phyloP scores from a whole-genome alignment of 805 yeast species.

The Debaryomyces castellii region DNA sequence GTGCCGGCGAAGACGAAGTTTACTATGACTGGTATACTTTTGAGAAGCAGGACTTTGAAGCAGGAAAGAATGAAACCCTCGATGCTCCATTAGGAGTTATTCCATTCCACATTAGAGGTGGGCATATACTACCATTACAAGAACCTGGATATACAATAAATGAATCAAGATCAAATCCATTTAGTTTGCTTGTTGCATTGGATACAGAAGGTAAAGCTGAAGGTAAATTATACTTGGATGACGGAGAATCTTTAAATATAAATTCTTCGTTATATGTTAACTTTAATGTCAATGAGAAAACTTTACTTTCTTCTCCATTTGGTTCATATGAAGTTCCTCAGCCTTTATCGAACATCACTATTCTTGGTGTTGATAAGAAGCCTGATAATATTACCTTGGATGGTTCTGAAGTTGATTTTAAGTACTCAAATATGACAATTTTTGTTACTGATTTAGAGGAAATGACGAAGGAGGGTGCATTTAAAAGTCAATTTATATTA shows the following conservation, averaged over 20 bases:
- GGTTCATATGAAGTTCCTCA: constrained; percentile 16
- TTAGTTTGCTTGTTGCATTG: constrained; percentile 21
- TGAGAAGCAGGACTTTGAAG: constrained; percentile 12
- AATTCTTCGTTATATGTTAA: constrained; percentile 15
- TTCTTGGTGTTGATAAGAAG: constrained; percentile 16
- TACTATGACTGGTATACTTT: constrained; percentile 26
- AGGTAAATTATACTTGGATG: constrained; percentile 22
- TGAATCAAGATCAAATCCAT: constrained; percentile 20
- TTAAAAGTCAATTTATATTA: constrained; percentile 13
- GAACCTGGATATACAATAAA: constrained; percentile 22
- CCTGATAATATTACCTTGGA: constrained; percentile 16
- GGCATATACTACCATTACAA: constrained; percentile 20
- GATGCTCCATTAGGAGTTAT: constrained; percentile 25
- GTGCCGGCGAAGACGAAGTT: constrained; percentile 15
- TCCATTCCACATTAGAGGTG: constrained; percentile 23
- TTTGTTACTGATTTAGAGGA: constrained; percentile 15
- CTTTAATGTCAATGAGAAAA: constrained; percentile 11
- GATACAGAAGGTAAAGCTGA: constrained; percentile 14
- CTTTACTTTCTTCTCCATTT: constrained; percentile 9
- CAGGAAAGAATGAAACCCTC: constrained; percentile 19
- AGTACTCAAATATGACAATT: constrained; percentile 14
- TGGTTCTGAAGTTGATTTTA: constrained; percentile 10
- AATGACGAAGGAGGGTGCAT: constrained; percentile 16
- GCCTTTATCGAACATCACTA: constrained; percentile 18
- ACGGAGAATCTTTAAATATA: constrained; percentile 19